A percentile compares a stretch with the other conserved stretches of the same genome.
phyloP scores from a whole-genome alignment of 305 asterid species.

The Solanum hybrid region DNA sequence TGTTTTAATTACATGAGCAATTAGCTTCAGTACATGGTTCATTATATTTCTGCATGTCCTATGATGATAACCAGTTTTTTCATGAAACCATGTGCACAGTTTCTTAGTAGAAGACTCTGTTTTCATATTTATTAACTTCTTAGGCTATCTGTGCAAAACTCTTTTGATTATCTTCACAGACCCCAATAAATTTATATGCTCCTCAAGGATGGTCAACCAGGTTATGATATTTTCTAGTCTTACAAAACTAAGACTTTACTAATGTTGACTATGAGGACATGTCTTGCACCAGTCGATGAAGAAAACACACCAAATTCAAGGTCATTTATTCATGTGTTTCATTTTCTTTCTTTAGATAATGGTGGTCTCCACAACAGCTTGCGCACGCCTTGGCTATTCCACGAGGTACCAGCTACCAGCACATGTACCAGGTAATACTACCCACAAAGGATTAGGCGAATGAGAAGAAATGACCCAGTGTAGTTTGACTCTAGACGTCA shows the following conservation, averaged over 20 bases:
- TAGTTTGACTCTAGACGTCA: background rate
- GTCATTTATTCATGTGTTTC: background rate
- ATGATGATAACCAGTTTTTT: background rate
- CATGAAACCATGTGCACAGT: background rate
- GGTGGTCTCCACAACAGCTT: background rate
- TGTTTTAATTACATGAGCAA: background rate
- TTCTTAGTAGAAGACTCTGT: background rate
- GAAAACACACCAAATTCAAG: background rate
- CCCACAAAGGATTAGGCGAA: background rate
- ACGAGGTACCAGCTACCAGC: background rate
- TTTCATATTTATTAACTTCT: background rate
- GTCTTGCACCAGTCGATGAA: background rate
- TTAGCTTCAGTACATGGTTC: background rate
- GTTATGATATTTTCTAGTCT: background rate
- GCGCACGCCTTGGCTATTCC: background rate
- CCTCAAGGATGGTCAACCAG: background rate
- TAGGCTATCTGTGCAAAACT: background rate
- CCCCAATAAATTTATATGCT: background rate
- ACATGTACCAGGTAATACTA: background rate
- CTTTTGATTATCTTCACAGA: background rate
- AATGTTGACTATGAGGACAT: background rate
- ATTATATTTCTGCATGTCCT: background rate
- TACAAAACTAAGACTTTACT: background rate
- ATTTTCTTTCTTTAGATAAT: background rate
- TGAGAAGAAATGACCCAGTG: background rate